Base-by-base conservation (phyloP, 2,329 filamentous ascomycete genomes). In the Neonectria faginata region DNA sequence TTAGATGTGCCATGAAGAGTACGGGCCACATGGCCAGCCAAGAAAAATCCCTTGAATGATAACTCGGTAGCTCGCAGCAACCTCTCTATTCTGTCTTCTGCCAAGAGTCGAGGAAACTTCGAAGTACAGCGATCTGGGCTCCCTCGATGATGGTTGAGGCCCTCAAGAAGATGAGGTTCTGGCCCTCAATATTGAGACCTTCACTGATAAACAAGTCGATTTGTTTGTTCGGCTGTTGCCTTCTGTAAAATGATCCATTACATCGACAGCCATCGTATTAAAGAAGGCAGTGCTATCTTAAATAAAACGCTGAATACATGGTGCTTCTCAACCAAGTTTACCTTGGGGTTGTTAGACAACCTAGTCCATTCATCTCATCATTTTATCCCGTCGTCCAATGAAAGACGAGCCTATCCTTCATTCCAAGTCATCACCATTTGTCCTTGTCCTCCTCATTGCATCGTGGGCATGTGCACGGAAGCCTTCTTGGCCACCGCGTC, bases 401-500 rank as follows among this genome's bases (percentile, higher is more conserved):
- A 18, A 50, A 29, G 16, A 50, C 27, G 18, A 20, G 2, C n/a
- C 12, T 39, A 11, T 53, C 29, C 18, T 50, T 5, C 47, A 2
- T 50, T 3, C 25, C 16, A 50, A 36, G 18, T n/a, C 12, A 27
- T 16, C 12, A 2, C 36, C 8, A 39, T 39, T 39, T 39, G 31
- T n/a, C 36, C 14, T 51, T 7, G 9, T 29, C n/a, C 20, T 36
- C 59, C 45, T 67, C 72, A 80, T 68, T 79, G 76, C 48, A 78
- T 80, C 25, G 83, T 87, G 20, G 95, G 95, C 95, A 98, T 98
- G 67, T 92, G 87, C 11, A 97, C 93, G 74, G 90, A 89, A 16
- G 94, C 94, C 86, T 94, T 95, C 70, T 90, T 92, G 60, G 89
- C 90, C 53, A 96, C 87, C 1, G 93, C 94, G 82, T 97, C 94